These are phyloP conservation scores for Vigna unguiculata DNA, from an alignment of 306 rosid genomes.

Conservation along the genomic window DNA sequence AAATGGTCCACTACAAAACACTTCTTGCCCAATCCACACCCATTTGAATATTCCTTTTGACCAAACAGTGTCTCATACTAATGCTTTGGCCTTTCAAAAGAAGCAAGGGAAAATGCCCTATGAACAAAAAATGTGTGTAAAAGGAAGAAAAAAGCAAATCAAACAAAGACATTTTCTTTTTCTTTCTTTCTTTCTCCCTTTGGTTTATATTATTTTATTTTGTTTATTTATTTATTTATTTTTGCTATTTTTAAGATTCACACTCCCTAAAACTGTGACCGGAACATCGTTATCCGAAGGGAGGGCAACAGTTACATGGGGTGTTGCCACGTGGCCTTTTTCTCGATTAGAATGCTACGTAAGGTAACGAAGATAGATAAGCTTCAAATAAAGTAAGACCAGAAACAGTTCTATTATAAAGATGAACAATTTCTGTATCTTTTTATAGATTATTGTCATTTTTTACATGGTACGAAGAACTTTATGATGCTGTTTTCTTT, in stretches of 20 bases:
- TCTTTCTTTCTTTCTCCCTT: not conserved
- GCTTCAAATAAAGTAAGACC: slow-evolving; percentile 18
- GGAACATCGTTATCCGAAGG: slow-evolving; percentile 45
- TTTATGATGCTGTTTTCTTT: not conserved
- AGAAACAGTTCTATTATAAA: not conserved
- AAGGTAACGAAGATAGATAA: slow-evolving; percentile 24
- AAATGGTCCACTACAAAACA: slow-evolving; percentile 43
- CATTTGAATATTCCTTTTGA: slow-evolving; percentile 59
- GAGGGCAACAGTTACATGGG: slow-evolving; percentile 34
- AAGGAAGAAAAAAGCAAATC: slow-evolving; percentile 15
- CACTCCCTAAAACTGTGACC: slow-evolving; percentile 10
- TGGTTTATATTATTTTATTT: not conserved
- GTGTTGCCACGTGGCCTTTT: slow-evolving; percentile 52
- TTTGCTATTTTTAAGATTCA: slow-evolving; percentile 30
- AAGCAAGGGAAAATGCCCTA: slow-evolving; percentile 32
- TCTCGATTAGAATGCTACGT: slow-evolving; percentile 12
- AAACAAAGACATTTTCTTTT: slow-evolving; percentile 25
- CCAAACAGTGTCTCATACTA: slow-evolving; percentile 43
- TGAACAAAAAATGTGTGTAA: slow-evolving; percentile 8
- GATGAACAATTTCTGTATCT: not conserved
- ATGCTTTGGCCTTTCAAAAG: slow-evolving; percentile 40
- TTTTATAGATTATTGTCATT: not conserved
- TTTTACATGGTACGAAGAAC: not conserved
- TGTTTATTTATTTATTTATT: no score
- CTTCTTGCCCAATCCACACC: slow-evolving; percentile 53